Base-by-base conservation (phyloP, 495 filamentous ascomycete genomes). In the Tuber magnatum region DNA sequence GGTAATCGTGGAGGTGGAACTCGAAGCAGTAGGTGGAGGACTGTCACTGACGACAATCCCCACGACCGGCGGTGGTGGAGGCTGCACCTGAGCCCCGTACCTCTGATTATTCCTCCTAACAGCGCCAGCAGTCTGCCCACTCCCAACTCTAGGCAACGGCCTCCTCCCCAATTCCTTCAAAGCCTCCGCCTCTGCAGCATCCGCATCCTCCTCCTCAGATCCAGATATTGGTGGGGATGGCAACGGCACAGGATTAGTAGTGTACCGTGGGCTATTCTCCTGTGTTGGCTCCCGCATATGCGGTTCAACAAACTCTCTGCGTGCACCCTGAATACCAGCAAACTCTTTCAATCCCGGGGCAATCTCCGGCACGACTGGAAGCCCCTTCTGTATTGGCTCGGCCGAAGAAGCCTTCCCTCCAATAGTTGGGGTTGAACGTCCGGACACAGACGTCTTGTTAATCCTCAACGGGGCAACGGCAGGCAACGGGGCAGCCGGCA, bases 11-110 rank as follows among this genome's bases (percentile, higher is more conserved):
- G 76, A 74, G 32, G 71, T 70, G 8, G 68, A 43, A 20, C 80
- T 79, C 1, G 76, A 81, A 4, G 80, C 72, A 35, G 79, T 81
- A 22, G 72, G 74, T n/a, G 80, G 80, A 35, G 80, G 72, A 7
- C 73, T 79, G 1, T 80, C 86, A 84, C 81, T 87, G 84, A 72
- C 80, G 81, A 69, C 85, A 42, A 80, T 70, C 81, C 72, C 83
- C 81, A 75, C 81, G 68, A 51, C 80, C 77, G 77, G 83, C 72
- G 71, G 76, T 76, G 76, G 81, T 77, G 24, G 86, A 84, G 79
- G 74, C 51, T 77, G 76, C 61, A 81, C 72, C 72, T 82, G 80
- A 39, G 80, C 77, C 40, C 80, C 80, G 44, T 82, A 82, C 48
- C 75, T 74, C 39, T 74, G 61, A 69, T 74, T 81, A 68, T 82